Evolutionary conservation across 345 rosid genomes (phyloP).

Genomic region (Raphanus raphanistrum): DNA sequence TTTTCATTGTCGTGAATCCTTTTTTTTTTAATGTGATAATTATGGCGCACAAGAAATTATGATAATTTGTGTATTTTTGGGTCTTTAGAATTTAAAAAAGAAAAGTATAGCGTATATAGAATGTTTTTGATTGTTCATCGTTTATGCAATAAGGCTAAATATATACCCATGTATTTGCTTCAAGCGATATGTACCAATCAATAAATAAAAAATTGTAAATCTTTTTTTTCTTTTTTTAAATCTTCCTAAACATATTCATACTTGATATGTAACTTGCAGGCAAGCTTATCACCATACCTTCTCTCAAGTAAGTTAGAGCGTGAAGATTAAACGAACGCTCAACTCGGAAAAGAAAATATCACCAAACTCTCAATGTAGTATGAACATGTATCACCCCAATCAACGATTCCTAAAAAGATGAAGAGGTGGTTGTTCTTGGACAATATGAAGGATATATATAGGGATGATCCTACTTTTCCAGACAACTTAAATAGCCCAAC

Average conservation of each 20-base stretch:
- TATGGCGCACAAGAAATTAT: no score
- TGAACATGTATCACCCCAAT: slow-evolving; percentile 8
- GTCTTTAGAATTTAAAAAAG: no score
- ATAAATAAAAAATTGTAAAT: no score
- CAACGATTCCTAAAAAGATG: slow-evolving; percentile 81
- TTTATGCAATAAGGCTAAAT: no score
- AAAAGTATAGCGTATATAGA: not conserved
- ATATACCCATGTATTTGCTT: not conserved
- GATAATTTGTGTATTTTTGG: no score
- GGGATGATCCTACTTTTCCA: slow-evolving; percentile 89
- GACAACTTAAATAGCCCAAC: slow-evolving; percentile 84
- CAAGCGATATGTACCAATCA: not conserved
- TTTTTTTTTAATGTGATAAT: not conserved
- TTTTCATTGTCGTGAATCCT: not conserved
- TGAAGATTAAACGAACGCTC: not conserved
- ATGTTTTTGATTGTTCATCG: not conserved
- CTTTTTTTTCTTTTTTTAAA: no score
- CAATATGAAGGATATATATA: slow-evolving; percentile 76
- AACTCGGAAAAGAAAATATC: slow-evolving; percentile 24
- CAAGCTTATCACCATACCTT: not conserved
- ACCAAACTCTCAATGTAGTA: not conserved
- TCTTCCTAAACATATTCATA: not conserved
- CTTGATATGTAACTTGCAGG: not conserved
- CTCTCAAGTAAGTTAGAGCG: not conserved
- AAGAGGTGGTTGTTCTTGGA: slow-evolving; percentile 86